Base-by-base conservation (phyloP, 75 land plant species). In the Cunninghamia lanceolata region DNA sequence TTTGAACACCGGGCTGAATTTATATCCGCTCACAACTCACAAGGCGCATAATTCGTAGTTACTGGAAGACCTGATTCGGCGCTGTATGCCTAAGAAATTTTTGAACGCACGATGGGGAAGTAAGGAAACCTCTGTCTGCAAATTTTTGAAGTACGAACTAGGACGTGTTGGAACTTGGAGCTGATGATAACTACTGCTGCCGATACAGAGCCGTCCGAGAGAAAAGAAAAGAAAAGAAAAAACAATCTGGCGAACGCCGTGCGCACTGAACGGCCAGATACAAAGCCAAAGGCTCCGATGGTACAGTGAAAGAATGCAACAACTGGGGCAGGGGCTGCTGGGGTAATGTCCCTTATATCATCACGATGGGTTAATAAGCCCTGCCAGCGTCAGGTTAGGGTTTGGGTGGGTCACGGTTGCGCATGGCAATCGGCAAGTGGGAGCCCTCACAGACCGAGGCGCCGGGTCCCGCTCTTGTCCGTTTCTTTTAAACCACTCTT, bases 151-250 rank as follows among this genome's bases (percentile, higher is more conserved):
- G 75, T 73, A 73, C 75, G 75, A 73, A 73, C 15, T 73, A 25
- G 68, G 25, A 73, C 75, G 75, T 73, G 75, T 73, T 73, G 75
- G 75, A 73, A 73, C n/a, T 73, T 73, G 75, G 36, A 73, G 75
- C 75, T 9, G 75, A 73, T 73, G 75, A 73, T 73, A 34, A 28
- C 70, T 66, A 28, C 30, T 66, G 70, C 30, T 66, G 36, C 75
- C 16, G 15, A 30, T 32, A 0, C 34, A 34, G 75, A n/a, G 35
- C 74, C 74, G 34, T 14, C 35, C 32, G 74, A 63, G 13, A 17
- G 28, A 5, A 28, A 25, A 4, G 25, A 25, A 66, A 66, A 66
- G 36, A 2, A 4, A 5, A 16, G 4, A 39, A 32, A 38, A 80
- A n/a, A n/a, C n/a, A n/a, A n/a, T n/a, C 30, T 80, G 46, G 34